Conservation (phyloP, 768 basidiomycete species). For the Auriculariales sp. region DNA sequence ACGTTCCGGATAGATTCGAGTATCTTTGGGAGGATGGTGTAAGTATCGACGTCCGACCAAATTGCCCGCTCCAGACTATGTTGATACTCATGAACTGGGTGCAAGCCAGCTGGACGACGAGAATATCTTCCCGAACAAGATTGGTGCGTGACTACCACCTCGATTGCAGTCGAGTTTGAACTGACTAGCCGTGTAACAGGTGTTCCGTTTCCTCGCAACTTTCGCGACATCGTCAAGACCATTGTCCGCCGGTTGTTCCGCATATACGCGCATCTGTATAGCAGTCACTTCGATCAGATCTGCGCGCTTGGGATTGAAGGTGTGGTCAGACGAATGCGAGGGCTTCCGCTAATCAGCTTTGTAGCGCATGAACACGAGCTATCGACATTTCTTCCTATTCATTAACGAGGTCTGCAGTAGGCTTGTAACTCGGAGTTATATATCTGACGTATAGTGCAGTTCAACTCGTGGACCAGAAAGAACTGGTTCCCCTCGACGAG, state of each 20-base stretch:
- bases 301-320: conserved; percentile 98
- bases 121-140: conserved; percentile 83
- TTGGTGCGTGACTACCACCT: conserved; percentile 36
- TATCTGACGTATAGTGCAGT: conserved; percentile 42
- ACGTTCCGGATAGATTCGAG: conserved; percentile 55
- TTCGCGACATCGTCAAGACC: conserved; percentile 80
- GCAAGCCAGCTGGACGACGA: conserved; percentile 89
- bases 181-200: conserved; percentile 36
- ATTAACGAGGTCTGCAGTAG: conserved; percentile 68
- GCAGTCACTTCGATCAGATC: conserved; percentile 97
- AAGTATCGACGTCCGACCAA: conserved; percentile 86
- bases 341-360: conserved; percentile 1
- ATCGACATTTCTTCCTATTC: conserved; percentile 95
- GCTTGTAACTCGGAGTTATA: too few species aligned
- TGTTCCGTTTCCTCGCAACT: conserved; percentile 79
- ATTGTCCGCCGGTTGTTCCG: conserved; percentile 88
- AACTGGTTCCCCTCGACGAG: conserved; percentile 87
- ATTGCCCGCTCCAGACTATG: conserved; percentile 89
- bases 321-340: conserved; percentile 18
- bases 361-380: conserved; percentile 95
- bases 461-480: conserved; percentile 95
- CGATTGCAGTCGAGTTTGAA: conserved; percentile 2
- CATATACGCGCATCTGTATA: conserved; percentile 97
- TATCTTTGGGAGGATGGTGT: conserved; percentile 90
- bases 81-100: conserved; percentile 99